Evolutionary conservation across 2,329 filamentous ascomycete genomes (phyloP).

Genomic region (Chalaropsis ovoidea): DNA sequence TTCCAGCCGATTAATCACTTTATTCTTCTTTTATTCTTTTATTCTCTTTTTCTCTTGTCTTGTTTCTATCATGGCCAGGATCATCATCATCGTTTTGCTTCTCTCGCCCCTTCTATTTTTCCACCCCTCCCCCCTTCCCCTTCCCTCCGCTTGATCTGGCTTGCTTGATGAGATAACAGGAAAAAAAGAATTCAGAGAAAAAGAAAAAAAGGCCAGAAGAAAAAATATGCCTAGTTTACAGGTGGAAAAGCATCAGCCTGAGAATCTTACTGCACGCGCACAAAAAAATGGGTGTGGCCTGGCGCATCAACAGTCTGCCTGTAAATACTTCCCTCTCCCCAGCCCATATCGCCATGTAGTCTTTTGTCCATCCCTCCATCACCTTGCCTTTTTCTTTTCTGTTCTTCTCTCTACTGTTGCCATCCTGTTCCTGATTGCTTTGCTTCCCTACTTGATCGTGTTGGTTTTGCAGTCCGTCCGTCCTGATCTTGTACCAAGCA

Average conservation of each 20-base stretch:
- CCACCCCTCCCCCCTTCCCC: not conserved
- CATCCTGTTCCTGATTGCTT: not conserved
- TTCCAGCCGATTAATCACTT: slow-evolving; percentile 6
- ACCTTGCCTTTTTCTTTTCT: slow-evolving; percentile 16
- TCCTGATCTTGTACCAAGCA: not conserved
- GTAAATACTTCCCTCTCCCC: slow-evolving; percentile 9
- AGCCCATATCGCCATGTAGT: not conserved
- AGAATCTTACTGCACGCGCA: not conserved
- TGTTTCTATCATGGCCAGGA: not conserved
- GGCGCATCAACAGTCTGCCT: not conserved
- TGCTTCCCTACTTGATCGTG: not conserved
- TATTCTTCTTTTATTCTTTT: slow-evolving; percentile 10
- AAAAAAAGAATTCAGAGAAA: not conserved
- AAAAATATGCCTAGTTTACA: slow-evolving; percentile 5
- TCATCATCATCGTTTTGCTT: not conserved
- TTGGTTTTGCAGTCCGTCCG: not conserved
- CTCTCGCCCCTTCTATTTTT: not conserved
- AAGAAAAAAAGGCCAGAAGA: slow-evolving; percentile 3
- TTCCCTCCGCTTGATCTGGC: not conserved
- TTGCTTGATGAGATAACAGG: not conserved
- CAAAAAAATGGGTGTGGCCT: not conserved
- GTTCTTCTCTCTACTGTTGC: not conserved
- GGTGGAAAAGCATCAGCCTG: not conserved
- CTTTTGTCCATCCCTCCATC: slow-evolving; percentile 1
- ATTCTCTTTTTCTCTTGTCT: not conserved